Base-by-base conservation (phyloP, 345 rosid genomes). In the Dovyalis caffra region DNA sequence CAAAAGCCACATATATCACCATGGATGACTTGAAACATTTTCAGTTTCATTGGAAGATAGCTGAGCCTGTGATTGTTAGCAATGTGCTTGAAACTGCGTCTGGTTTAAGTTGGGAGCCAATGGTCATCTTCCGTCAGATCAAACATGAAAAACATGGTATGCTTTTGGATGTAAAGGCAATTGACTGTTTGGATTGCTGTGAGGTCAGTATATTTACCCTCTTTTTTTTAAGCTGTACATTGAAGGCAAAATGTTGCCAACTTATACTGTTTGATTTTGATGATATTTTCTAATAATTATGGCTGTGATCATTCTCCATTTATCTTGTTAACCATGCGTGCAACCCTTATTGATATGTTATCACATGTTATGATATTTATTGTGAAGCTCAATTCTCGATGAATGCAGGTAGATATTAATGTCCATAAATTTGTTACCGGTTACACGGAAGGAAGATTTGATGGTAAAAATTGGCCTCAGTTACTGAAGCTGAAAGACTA, bases 71-170 rank as follows among this genome's bases (percentile, higher is more conserved):
- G 37, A 61, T 92, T 47, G 91, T 89, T 65, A 82, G 85, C 58
- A 74, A 87, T 83, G 91, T 85, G 47, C 88, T 89, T 77, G 88
- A 86, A 66, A 82, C 76, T 77, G 75, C 87, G 18, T 73, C 84
- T 78, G 92, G 97, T 33, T 79, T 94, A 73, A 94, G 97, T 75
- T 94, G 97, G 98, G 96, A 89, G 58, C 98, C 98, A 37, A 75
- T 83, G 88, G 98, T 94, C 66, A 89, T 90, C 58, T 85, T 86
- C 73, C 87, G 94, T 43, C 91, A 88, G 72, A 83, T 76, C 53
- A 53, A 61, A 60, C 78, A 75, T 76, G 69, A 68, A 60, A 88
- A 82, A 31, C 83, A 85, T 69, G 84, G 64, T 12, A 47, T 34
- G 23, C 91, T 81, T 40, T 77, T 80, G 65, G 79, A 84, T 37